Evolutionary conservation across 345 rosid species (phyloP).

Genomic region (Moringa oleifera): DNA sequence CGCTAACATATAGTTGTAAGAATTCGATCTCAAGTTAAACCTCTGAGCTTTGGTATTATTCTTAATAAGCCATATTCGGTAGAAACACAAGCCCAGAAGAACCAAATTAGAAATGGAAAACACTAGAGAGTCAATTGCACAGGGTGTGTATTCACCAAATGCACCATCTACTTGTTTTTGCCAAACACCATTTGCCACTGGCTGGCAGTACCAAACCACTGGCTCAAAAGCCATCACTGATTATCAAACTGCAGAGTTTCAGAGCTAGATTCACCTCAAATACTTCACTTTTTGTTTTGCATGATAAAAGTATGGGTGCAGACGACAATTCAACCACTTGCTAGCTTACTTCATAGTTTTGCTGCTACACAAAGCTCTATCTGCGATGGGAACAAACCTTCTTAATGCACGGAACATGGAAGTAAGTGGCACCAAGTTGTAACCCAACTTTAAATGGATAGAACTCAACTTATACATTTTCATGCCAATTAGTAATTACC

Average conservation of each 20-base stretch:
- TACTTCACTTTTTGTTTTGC: background rate
- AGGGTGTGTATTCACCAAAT: slow-evolving; percentile 74
- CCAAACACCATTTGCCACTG: slow-evolving; percentile 65
- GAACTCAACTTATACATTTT: background rate
- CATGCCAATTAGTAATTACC: background rate
- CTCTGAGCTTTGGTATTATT: slow-evolving; percentile 47
- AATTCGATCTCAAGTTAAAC: slow-evolving; percentile 57
- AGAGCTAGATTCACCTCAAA: background rate
- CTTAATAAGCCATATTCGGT: slow-evolving; percentile 64
- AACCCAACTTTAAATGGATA: too few species aligned
- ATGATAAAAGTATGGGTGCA: background rate
- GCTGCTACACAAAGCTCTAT: slow-evolving; percentile 5
- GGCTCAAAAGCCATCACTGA: slow-evolving; percentile 54
- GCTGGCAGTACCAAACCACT: slow-evolving; percentile 74
- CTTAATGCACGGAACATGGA: background rate
- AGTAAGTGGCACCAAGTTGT: background rate
- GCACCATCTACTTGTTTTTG: slow-evolving; percentile 47
- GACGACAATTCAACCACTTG: background rate
- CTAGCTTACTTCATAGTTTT: background rate
- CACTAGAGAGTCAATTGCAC: slow-evolving; percentile 63
- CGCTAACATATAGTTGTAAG: slow-evolving; percentile 51
- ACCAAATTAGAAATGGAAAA: slow-evolving; percentile 60
- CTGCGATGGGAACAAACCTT: slow-evolving; percentile 4
- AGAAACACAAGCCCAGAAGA: slow-evolving; percentile 62
- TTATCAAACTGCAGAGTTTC: slow-evolving; percentile 16